phyloP scores from a whole-genome alignment of 495 filamentous ascomycete genomes.

The Penicillium odoratum region DNA sequence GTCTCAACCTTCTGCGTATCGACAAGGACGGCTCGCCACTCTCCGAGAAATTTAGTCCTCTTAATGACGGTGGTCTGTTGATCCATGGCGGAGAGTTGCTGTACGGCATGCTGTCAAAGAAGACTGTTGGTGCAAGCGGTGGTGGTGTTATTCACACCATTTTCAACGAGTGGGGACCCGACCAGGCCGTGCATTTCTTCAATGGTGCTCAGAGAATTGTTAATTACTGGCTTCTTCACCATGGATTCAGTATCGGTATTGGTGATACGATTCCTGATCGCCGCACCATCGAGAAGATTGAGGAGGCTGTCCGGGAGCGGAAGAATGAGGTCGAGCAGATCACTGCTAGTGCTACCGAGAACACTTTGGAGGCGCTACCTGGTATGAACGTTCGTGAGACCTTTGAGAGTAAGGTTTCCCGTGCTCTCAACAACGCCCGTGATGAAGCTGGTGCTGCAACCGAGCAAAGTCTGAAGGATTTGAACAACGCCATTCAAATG shows the following conservation, averaged over 20 bases:
- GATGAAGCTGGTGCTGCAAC: constrained; percentile 92
- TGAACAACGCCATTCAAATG: constrained; percentile 96
- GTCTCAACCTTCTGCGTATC: constrained; percentile 74
- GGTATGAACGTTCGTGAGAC: constrained; percentile 99
- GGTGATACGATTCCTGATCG: constrained; percentile 95
- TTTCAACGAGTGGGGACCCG: constrained; percentile 86
- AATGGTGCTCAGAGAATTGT: constrained; percentile 91
- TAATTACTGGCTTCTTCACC: constrained; percentile 96
- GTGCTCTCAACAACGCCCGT: constrained; percentile 90
- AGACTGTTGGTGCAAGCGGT: constrained; percentile 82
- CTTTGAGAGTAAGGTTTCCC: constrained; percentile 93
- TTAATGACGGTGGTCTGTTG: constrained; percentile 76
- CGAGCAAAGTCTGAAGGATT: constrained; percentile 86
- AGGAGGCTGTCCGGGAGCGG: constrained; percentile 70
- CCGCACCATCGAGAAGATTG: constrained; percentile 76
- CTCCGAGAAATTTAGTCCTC: constrained; percentile 59
- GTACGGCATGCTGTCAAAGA: constrained; percentile 88
- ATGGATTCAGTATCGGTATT: constrained; percentile 97
- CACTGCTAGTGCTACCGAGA: constrained; percentile 75
- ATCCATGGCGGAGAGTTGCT: constrained; percentile 87
- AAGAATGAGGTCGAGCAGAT: constrained; percentile 77
- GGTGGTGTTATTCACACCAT: constrained; percentile 93
- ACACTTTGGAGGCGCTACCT: constrained; percentile 81
- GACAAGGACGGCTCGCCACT: constrained; percentile 53
- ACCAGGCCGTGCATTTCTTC: constrained; percentile 90